phyloP scores from a whole-genome alignment of 192 early-diverging fungal genomes.

The Coemansia sp. region DNA sequence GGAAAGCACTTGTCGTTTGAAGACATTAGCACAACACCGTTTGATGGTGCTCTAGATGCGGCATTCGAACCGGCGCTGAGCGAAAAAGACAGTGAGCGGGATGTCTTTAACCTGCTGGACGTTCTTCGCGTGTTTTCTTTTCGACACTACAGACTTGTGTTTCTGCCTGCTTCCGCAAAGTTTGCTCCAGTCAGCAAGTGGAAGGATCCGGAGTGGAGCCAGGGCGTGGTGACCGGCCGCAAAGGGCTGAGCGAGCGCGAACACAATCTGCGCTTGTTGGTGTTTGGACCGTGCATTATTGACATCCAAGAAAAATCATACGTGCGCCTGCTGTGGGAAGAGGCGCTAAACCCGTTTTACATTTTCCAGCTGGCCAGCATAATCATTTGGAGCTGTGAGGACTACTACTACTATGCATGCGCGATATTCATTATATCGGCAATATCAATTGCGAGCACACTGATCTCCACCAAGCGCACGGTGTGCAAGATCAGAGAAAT shows the following conservation, averaged over 20 bases:
- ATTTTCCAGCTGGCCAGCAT: conserved; percentile 78
- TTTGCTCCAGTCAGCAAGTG: conserved; percentile 23
- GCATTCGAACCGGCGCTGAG: conserved; percentile 1
- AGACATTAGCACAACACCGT: neutral
- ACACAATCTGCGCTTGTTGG: conserved; percentile 47
- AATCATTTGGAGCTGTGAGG: conserved; percentile 75
- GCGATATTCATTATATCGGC: conserved; percentile 88
- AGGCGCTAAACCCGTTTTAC: conserved; percentile 74
- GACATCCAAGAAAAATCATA: conserved; percentile 64
- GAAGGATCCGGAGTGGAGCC: conserved; percentile 39
- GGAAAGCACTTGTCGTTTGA: conserved; percentile 30
- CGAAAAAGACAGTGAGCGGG: neutral
- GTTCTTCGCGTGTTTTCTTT: conserved; percentile 22
- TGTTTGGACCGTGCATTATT: conserved; percentile 71
- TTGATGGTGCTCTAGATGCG: neutral
- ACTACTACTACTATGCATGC: conserved; percentile 91
- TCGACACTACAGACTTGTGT: conserved; percentile 40
- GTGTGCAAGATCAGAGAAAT: conserved; percentile 66
- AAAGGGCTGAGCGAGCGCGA: conserved; percentile 51
- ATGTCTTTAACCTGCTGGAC: neutral
- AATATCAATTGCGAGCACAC: conserved; percentile 67
- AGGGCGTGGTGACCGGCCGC: neutral
- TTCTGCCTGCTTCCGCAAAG: neutral
- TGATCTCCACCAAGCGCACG: conserved; percentile 74
- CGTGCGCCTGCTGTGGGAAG: conserved; percentile 59